phyloP scores from a whole-genome alignment of 2,329 filamentous ascomycete species.

The Cladophialophora immunda region DNA sequence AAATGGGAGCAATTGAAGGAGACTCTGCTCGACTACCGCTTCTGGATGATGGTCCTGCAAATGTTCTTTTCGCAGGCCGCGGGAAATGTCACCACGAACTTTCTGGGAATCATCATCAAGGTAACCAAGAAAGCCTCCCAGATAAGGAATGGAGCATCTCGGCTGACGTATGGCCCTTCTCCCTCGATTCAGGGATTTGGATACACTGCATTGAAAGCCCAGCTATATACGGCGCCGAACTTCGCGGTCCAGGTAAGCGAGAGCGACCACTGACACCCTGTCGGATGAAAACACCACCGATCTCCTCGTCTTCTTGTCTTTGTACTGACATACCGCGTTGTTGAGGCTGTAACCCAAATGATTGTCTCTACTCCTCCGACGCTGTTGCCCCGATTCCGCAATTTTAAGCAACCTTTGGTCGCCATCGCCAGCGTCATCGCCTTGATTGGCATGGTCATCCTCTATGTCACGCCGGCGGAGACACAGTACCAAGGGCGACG shows the following conservation, averaged over 20 bases:
- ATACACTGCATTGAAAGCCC: slow-evolving; percentile 26
- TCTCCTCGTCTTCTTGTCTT: not conserved
- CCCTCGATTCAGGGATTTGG: slow-evolving; percentile 24
- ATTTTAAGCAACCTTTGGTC: slow-evolving; percentile 20
- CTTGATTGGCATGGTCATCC: slow-evolving; percentile 15
- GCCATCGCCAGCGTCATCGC: slow-evolving; percentile 20
- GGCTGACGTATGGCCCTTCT: not conserved
- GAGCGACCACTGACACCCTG: too few species aligned
- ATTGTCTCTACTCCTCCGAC: slow-evolving; percentile 18
- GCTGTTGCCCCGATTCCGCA: slow-evolving; percentile 12
- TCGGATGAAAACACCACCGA: too few species aligned
- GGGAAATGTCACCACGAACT: slow-evolving; percentile 25
- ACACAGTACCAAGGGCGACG: slow-evolving; percentile 17
- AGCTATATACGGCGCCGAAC: slow-evolving; percentile 22
- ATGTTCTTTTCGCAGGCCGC: slow-evolving; percentile 27
- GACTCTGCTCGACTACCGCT: slow-evolving; percentile 62
- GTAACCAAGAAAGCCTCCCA: not conserved
- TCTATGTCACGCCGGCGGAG: slow-evolving; percentile 24
- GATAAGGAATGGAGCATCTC: too few species aligned
- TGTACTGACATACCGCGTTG: not conserved
- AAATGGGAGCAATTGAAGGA: slow-evolving; percentile 58
- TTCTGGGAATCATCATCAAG: slow-evolving; percentile 26
- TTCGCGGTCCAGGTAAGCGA: slow-evolving; percentile 21
- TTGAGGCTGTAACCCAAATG: slow-evolving; percentile 14
- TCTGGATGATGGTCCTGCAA: slow-evolving; percentile 64